phyloP scores from a whole-genome alignment of 257 asterid genomes.

The Haberlea rhodopensis region DNA sequence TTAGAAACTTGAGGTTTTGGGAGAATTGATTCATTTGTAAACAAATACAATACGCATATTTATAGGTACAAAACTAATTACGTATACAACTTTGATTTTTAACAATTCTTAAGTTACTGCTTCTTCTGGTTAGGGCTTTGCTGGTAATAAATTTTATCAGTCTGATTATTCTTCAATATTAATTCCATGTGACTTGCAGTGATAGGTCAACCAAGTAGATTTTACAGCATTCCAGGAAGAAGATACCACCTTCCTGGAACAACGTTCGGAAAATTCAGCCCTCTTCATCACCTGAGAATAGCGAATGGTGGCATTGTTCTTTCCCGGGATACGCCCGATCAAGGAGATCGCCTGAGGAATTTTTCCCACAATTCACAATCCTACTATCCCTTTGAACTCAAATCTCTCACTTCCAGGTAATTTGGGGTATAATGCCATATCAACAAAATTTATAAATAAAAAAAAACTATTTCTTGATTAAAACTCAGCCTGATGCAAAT shows the following conservation, averaged over 20 bases:
- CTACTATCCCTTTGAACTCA: slow-evolving; percentile 27
- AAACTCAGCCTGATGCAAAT: background rate
- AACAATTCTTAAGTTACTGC: background rate
- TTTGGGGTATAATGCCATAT: background rate
- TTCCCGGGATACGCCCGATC: slow-evolving; percentile 24
- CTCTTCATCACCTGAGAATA: slow-evolving; percentile 51
- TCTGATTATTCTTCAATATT: slow-evolving; percentile 1
- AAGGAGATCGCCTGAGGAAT: slow-evolving; percentile 9
- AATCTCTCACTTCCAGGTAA: slow-evolving; percentile 42
- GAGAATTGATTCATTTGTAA: too few species aligned
- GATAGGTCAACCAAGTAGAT: slow-evolving; percentile 53
- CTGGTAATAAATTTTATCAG: background rate
- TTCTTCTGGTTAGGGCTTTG: background rate
- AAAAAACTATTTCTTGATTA: background rate
- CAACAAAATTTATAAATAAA: background rate
- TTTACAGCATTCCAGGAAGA: slow-evolving; percentile 38
- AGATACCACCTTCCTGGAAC: slow-evolving; percentile 39
- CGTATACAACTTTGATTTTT: too few species aligned
- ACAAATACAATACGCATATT: too few species aligned
- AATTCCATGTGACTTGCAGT: slow-evolving; percentile 38
- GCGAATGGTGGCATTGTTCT: slow-evolving; percentile 59
- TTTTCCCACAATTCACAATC: slow-evolving; percentile 23
- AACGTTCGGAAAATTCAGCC: slow-evolving; percentile 38
- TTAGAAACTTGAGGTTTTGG: too few species aligned
- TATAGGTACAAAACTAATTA: too few species aligned